Evolutionary conservation across 1,139 yeast species (phyloP), one percentile per base, ranked within the genome.

Genomic region (Scheffersomyces lignicola): DNA sequence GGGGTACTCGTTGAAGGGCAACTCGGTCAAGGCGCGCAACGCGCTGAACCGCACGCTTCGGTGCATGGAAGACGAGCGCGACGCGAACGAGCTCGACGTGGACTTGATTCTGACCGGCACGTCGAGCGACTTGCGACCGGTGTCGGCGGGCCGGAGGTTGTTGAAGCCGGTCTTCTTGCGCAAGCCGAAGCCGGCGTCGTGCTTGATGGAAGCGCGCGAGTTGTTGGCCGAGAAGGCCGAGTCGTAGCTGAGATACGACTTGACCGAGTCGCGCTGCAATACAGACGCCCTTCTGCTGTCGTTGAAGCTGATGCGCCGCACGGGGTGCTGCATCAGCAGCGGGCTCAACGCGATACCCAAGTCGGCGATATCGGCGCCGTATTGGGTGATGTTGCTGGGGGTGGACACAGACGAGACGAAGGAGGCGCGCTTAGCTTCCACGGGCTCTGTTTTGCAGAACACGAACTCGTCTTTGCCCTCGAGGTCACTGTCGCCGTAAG

Each of bases 211-310:
- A 14, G 36, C 21, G 11, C 43, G 38, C 1, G 66, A 55, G 2
- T 51, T 56, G 33, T 61, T 56, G 6, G 65, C 56, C 1, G 80
- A 74, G 35, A 73, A 62, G 3, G 74, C 79, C 1, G 81, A 74
- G 48, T 77, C 82, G 43, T 77, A 77, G 40, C 79, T 74, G 29
- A 76, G 41, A 43, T 77, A 77, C 1, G 82, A 76, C 44, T 69
- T 71, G 2, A 54, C 47, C 1, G 80, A 73, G 29, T 67, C 67
- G 36, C 68, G 47, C 38, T 47, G 58, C 37, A 59, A 49, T 1
- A 49, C 43, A 5, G 72, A 62, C 9, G 36, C 35, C 21, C 40
- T 37, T 24, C 44, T 41, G 27, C 47, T 51, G 3, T 54, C 60
- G 30, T 45, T 40, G 35, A 62, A 52, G 37, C 67, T 62, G 7